These are phyloP conservation scores for Euphorbia pulcherrima DNA, from an alignment of 345 rosid species.

Conservation along the genomic window DNA sequence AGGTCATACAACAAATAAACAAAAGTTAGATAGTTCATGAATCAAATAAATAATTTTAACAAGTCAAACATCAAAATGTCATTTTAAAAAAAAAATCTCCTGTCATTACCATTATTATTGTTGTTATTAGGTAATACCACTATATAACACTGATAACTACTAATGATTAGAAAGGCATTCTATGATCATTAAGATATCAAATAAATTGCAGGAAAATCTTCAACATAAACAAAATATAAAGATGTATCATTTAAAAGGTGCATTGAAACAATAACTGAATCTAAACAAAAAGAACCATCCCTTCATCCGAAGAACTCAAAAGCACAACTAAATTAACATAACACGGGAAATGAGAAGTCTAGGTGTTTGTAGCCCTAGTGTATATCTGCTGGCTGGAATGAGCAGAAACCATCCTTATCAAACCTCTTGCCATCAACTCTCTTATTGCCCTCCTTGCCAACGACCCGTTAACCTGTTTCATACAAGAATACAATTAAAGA, in stretches of 20 bases:
- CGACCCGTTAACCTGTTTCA: constrained; percentile 57
- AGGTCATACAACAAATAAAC: too few species aligned
- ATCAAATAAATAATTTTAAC: too few species aligned
- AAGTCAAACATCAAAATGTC: too few species aligned
- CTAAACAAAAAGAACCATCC: not conserved
- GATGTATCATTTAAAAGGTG: not conserved
- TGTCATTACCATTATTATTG: too few species aligned
- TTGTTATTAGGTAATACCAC: too few species aligned
- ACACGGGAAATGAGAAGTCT: constrained; percentile 4
- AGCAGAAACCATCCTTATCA: constrained; percentile 67
- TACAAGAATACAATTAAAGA: not conserved
- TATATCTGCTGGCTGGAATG: constrained; percentile 84
- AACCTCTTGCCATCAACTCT: constrained; percentile 78
- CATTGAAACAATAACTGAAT: not conserved
- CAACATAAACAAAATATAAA: too few species aligned
- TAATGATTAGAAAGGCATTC: not conserved
- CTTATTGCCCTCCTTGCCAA: constrained; percentile 68
- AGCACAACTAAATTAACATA: not conserved
- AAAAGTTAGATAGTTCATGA: too few species aligned
- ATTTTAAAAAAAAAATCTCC: too few species aligned
- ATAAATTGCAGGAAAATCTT: not conserved
- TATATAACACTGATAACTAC: too few species aligned
- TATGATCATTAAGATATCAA: not conserved
- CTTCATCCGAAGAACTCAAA: constrained; percentile 3
- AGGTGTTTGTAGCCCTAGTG: constrained; percentile 72